Evolutionary conservation across 1,284 basidiomycete genomes (phyloP), one percentile per base, ranked within the genome.

Genomic region (Cystobasidium slooffiae): DNA sequence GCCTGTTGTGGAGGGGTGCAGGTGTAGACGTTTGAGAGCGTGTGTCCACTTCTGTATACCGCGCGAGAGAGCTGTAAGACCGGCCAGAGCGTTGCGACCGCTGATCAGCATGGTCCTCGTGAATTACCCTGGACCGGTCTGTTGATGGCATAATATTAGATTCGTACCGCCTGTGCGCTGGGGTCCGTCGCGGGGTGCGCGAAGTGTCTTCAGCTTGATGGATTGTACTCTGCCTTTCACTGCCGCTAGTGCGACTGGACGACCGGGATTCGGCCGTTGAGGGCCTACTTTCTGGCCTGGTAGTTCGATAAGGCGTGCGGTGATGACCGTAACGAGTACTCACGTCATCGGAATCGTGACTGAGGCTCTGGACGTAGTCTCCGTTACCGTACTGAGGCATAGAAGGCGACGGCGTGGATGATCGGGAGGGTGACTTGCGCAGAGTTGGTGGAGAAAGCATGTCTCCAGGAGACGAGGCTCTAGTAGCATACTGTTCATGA

Each of bases 111-210:
- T 31, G 5, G 31, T 31, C 31, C 31, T 31, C 31, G 31, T 31
- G 31, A 1, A 39, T 53, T 31, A 6, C n/a, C 31, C 16, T n/a
- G 47, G 9, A 51, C 10, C 1, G 20, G 1, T 31, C 31, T 31
- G 5, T 2, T 31, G 31, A 31, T 5, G 31, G 31, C 5, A 31
- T 31, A 31, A 31, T 1, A 5, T 39, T 37, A 20, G 64, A 67
- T 12, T 49, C 61, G 39, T 46, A 49, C 12, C 53, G 43, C 4
- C 61, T 18, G 24, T 63, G 61, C 5, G 6, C 31, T 6, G 61
- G 61, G 6, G 61, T 63, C 5, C 64, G 64, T 7, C 51, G 64
- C 18, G 64, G 49, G 53, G 52, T 52, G 10, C 18, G 41, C 6
- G n/a, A 52, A 24, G 20, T 37, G 20, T 43, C 49, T 22, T 37